Percentiles rank a stretch among this genome's conserved stretches.
Conservation (phyloP, 2,329 filamentous ascomycete species). For the Ophiostoma triangulosporum region DNA sequence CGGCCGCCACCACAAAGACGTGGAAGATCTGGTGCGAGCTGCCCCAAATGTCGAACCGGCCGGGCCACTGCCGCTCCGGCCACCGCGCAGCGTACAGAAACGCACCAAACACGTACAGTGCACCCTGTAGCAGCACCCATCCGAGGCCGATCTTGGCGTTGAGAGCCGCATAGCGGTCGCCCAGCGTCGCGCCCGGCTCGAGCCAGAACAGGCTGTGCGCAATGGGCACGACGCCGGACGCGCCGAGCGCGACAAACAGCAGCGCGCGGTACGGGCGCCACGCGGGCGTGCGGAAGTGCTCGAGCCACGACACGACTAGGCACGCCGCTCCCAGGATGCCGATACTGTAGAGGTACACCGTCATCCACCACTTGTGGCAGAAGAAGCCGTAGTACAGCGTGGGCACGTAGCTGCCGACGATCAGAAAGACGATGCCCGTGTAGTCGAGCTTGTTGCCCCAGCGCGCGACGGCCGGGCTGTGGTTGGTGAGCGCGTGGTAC, state of each 20-base stretch:
- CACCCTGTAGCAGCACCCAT: slow-evolving; percentile 69
- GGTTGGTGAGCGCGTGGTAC: slow-evolving; percentile 76
- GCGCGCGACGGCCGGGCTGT: slow-evolving; percentile 61
- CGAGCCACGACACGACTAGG: slow-evolving; percentile 60
- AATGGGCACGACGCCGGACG: slow-evolving; percentile 73
- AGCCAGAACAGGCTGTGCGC: slow-evolving; percentile 49
- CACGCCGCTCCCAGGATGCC: slow-evolving; percentile 64
- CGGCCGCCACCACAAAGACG: slow-evolving; percentile 72
- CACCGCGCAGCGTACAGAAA: slow-evolving; percentile 74
- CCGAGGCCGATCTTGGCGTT: slow-evolving; percentile 62
- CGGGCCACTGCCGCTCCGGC: slow-evolving; percentile 68
- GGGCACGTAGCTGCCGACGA: slow-evolving; percentile 83
- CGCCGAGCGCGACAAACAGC: slow-evolving; percentile 81
- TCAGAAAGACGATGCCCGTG: slow-evolving; percentile 80
- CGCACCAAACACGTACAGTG: slow-evolving; percentile 75
- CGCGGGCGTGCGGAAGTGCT: slow-evolving; percentile 67
- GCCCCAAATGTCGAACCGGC: slow-evolving; percentile 78
- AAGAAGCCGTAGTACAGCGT: slow-evolving; percentile 79
- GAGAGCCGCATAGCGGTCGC: slow-evolving; percentile 52
- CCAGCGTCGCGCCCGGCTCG: slow-evolving; percentile 10
- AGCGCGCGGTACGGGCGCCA: slow-evolving; percentile 75
- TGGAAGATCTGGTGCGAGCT: slow-evolving; percentile 96
- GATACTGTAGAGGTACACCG: slow-evolving; percentile 67
- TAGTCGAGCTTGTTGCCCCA: slow-evolving; percentile 94
- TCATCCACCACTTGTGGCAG: slow-evolving; percentile 51